A percentile compares a stretch with the other conserved stretches of the same genome.
These are phyloP conservation scores for Botryotinia narcissicola DNA, from an alignment of 2,329 filamentous ascomycete genomes.

Conservation along the genomic window DNA sequence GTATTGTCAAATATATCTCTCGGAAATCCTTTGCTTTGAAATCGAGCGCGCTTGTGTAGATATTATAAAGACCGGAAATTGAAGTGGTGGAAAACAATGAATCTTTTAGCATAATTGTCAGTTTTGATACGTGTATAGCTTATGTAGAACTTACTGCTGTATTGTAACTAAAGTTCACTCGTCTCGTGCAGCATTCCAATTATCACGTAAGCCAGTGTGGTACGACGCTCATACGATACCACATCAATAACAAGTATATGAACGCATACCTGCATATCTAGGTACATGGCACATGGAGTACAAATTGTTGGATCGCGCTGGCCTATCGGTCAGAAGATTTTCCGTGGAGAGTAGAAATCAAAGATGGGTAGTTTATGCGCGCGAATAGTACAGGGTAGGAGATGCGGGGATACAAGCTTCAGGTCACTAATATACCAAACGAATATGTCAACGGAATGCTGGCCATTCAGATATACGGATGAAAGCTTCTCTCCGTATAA, in stretches of 20 bases:
- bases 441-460: not conserved
- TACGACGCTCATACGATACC: not conserved
- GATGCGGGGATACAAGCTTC: not conserved
- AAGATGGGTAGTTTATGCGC: not conserved
- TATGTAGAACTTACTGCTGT: too few species aligned
- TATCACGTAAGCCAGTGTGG: not conserved
- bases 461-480: not conserved
- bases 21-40: slow-evolving; percentile 12
- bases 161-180: not conserved
- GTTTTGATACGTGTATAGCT: not conserved
- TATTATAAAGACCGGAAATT: slow-evolving; percentile 11
- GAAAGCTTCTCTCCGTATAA: not conserved
- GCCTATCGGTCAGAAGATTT: not conserved
- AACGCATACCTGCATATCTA: not conserved
- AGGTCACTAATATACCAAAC: not conserved
- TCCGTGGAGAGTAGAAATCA: not conserved
- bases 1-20: slow-evolving; percentile 26
- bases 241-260: not conserved
- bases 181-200: not conserved
- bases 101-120: not conserved
- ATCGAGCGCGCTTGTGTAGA: slow-evolving; percentile 18
- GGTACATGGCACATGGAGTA: not conserved
- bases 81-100: slow-evolving; percentile 1
- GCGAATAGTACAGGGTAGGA: not conserved
- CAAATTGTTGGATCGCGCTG: not conserved